These are phyloP conservation scores for Rubus parviflorus DNA, from an alignment of 306 rosid species.

Conservation along the genomic window DNA sequence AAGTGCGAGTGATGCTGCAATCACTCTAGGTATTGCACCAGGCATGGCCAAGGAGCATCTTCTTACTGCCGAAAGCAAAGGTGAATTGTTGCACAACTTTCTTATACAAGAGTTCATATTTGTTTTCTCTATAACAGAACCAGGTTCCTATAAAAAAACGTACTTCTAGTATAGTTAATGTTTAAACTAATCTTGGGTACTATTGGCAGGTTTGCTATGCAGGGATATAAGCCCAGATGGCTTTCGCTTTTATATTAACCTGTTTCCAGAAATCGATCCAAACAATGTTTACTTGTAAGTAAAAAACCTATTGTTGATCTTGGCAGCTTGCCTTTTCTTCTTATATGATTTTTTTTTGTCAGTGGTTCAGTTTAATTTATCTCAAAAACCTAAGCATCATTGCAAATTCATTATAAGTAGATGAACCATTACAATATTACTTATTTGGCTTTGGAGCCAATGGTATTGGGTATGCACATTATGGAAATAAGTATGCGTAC, in stretches of 20 bases:
- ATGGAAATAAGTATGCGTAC: background rate
- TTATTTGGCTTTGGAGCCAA: background rate
- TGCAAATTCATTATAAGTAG: background rate
- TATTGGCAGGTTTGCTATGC: slow-evolving; percentile 77
- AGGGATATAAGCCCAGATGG: slow-evolving; percentile 95
- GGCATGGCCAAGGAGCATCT: slow-evolving; percentile 99
- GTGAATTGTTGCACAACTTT: slow-evolving; percentile 35
- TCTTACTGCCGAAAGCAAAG: slow-evolving; percentile 87
- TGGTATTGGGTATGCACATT: background rate
- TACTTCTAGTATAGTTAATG: background rate
- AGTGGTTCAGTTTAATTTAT: background rate
- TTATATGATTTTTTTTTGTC: background rate
- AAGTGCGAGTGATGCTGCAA: slow-evolving; percentile 97
- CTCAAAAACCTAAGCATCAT: background rate
- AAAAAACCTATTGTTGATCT: slow-evolving; percentile 28
- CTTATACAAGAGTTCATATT: background rate
- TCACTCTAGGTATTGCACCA: slow-evolving; percentile 85
- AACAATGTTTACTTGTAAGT: slow-evolving; percentile 74
- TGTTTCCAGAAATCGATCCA: slow-evolving; percentile 61
- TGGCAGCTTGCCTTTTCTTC: background rate
- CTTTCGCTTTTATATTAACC: slow-evolving; percentile 75
- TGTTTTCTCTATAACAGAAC: background rate
- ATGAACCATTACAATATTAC: background rate
- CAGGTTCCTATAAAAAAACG: background rate
- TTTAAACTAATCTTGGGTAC: slow-evolving; percentile 27